Conservation (phyloP, 2,329 filamentous ascomycete species). For the Proliferodiscus dingleyae region DNA sequence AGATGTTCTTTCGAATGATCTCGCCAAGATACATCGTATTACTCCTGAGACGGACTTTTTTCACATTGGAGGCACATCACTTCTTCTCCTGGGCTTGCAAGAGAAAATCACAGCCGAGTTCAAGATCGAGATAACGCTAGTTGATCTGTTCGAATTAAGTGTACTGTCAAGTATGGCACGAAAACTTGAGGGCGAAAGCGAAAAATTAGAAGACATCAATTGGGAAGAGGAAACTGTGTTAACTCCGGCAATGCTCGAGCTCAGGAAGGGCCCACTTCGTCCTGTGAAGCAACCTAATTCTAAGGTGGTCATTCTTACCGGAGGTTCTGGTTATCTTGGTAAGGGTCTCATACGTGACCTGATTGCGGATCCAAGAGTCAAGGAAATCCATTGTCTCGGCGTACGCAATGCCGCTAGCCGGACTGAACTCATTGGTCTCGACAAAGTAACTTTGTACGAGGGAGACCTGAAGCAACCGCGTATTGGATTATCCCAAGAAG, state of each 20-base stretch:
- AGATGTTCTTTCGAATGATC: conserved; percentile 2
- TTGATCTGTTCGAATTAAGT: no score
- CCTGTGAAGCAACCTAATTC: no score
- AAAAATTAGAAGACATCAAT: no score
- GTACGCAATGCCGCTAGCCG: conserved; percentile 22
- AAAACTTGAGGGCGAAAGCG: no score
- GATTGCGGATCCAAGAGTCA: conserved; percentile 27
- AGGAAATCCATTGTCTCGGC: conserved; percentile 40
- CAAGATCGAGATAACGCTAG: no score
- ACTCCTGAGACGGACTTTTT: conserved; percentile 7
- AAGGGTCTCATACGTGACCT: conserved; percentile 34
- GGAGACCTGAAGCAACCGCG: conserved; percentile 34
- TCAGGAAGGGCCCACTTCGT: no score
- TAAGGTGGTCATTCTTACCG: conserved; percentile 32
- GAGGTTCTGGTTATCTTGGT: conserved; percentile 37
- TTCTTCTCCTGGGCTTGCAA: conserved; percentile 8
- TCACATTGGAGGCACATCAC: conserved; percentile 8
- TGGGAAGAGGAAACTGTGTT: no score
- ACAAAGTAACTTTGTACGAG: conserved; percentile 24
- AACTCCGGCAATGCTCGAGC: no score
- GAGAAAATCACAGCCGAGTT: no score
- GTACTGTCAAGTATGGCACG: no score
- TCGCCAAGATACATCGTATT: not conserved
- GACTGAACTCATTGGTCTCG: not conserved
- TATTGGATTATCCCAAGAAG: conserved; percentile 36